Evolutionary conservation across 1,284 basidiomycete genomes (phyloP).

Genomic region (Ustilago hordei): DNA sequence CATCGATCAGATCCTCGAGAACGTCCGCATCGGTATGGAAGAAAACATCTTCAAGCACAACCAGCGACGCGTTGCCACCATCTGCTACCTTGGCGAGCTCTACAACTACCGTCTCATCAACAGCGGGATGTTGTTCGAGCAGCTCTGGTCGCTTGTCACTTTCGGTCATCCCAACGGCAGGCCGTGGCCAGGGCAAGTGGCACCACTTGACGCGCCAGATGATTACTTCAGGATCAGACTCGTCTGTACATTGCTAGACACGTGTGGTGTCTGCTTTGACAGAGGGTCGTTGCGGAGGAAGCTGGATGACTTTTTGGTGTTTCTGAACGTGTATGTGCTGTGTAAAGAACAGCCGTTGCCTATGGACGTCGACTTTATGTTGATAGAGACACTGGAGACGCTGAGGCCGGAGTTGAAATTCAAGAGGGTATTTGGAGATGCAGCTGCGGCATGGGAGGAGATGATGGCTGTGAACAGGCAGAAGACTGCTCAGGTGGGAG

Average conservation of each 20-base stretch:
- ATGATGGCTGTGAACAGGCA: slow-evolving; percentile 76
- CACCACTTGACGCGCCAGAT: slow-evolving; percentile 86
- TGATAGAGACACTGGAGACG: slow-evolving; percentile 86
- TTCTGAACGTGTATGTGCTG: slow-evolving; percentile 92
- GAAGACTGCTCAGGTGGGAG: slow-evolving; percentile 12
- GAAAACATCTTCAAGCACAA: slow-evolving; percentile 92
- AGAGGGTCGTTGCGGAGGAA: slow-evolving; percentile 89
- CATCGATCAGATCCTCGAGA: slow-evolving; percentile 93
- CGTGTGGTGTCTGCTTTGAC: slow-evolving; percentile 98
- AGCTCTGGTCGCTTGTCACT: slow-evolving; percentile 92
- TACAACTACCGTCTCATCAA: slow-evolving; percentile 96
- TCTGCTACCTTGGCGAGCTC: slow-evolving; percentile 94
- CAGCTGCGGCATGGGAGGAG: slow-evolving; percentile 86
- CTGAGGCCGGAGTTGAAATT: slow-evolving; percentile 69
- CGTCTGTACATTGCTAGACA: slow-evolving; percentile 90
- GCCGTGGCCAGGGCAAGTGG: slow-evolving; percentile 83
- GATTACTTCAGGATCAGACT: slow-evolving; percentile 95
- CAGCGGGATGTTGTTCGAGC: slow-evolving; percentile 90
- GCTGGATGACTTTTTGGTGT: slow-evolving; percentile 88
- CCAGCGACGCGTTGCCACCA: slow-evolving; percentile 87
- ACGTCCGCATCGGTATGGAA: slow-evolving; percentile 88
- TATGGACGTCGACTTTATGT: slow-evolving; percentile 98
- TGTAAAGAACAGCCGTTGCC: slow-evolving; percentile 85
- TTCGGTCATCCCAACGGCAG: slow-evolving; percentile 94
- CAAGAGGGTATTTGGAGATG: slow-evolving; percentile 83